Evolutionary conservation across 257 asterid species (phyloP), one percentile per base, ranked within the genome.

Genomic region (Leptodermis oblonga): DNA sequence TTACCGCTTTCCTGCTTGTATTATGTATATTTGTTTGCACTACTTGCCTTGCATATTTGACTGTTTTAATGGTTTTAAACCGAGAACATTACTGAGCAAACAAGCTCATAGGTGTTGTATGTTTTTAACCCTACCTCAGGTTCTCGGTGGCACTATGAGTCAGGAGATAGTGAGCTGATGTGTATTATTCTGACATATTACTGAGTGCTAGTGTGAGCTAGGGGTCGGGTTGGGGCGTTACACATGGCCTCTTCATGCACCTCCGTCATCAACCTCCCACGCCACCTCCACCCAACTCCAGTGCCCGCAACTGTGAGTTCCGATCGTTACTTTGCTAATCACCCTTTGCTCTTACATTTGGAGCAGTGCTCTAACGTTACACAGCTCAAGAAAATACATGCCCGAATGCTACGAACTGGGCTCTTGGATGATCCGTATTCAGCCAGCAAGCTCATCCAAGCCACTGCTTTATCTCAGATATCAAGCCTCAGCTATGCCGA

Each of bases 321-420:
- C 81, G 82, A 84, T 66, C 89, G 95, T 0, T 73, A 51, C 82
- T 86, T 77, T 17, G 86, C 87, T 25, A 76, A 82, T 69, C 90
- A 87, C 68, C 89, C 95, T 53, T 74, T 82, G 0, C 17, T 86
- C 30, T 30, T 69, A 37, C 83, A 81, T 71, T 76, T 87, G 34
- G 89, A 89, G 14, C 79, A 61, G 64, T 89, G 93, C 80, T 72
- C 87, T 13, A 79, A 68, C 58, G 22, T 71, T 10, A 30, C 43
- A 5, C 96, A 85, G 22, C 92, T 89, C 71, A 89, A 83, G 76
- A 86, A 85, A 78, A 81, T 92, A 54, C 98, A 92, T 65, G 89
- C 92, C 14, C 87, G 75, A 14, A 86, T 92, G 95, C 92, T 89
- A 11, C 89, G 93, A 2, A 34, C 67, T 15, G 97, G 94, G 31